Evolutionary conservation across 148 eudicot genomes (phyloP).

Genomic region (Salicornia ramosissima): DNA sequence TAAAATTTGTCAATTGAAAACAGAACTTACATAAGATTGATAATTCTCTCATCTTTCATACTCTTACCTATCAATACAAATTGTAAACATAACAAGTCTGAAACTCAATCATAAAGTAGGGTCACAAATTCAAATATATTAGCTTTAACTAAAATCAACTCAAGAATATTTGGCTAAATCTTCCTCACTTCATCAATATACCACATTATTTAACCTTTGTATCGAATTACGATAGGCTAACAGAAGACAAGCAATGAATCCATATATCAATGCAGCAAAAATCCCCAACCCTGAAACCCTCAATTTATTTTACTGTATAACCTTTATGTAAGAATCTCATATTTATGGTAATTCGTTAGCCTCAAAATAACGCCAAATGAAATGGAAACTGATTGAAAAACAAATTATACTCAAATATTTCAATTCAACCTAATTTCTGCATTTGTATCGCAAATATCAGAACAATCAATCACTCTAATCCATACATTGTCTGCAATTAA

Average conservation of each 20-base stretch:
- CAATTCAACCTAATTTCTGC: not conserved
- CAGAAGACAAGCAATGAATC: not conserved
- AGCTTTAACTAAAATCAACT: not conserved
- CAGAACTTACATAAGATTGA: no score
- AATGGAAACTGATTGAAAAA: no score
- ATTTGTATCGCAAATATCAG: not conserved
- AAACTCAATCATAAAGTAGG: not conserved
- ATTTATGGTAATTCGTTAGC: no score
- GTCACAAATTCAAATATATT: not conserved
- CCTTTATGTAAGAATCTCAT: no score
- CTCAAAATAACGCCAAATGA: no score
- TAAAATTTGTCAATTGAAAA: not conserved
- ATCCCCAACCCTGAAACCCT: no score
- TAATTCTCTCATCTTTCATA: no score
- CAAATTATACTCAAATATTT: not conserved
- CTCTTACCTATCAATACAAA: no score
- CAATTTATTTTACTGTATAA: no score
- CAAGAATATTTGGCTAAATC: not conserved
- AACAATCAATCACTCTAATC: not conserved
- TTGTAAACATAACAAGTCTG: no score
- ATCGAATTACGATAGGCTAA: not conserved
- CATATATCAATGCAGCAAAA: no score
- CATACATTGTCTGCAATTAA: not conserved
- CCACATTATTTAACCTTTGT: not conserved
- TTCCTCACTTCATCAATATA: not conserved